These are phyloP conservation scores for Aspergillus sclerotiicarbonarius DNA, from an alignment of 495 filamentous ascomycete species.

Conservation along the genomic window DNA sequence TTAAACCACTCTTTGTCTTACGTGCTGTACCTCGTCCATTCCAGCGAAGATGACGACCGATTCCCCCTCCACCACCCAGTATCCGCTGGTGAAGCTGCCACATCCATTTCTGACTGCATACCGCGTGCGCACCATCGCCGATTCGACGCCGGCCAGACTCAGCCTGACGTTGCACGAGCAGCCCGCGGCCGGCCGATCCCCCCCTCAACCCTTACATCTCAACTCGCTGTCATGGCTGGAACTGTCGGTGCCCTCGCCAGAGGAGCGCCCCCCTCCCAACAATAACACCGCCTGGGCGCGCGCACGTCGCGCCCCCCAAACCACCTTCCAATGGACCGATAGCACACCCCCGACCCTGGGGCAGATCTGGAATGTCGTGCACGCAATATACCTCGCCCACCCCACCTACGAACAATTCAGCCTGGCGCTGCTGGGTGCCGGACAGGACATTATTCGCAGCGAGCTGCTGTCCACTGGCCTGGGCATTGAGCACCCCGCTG, in stretches of 20 bases:
- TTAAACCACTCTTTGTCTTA: neutral
- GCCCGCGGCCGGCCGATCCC: slow-evolving; percentile 19
- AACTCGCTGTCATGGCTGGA: slow-evolving; percentile 34
- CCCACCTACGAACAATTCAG: slow-evolving; percentile 55
- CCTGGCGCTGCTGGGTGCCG: slow-evolving; percentile 42
- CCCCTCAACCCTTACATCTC: slow-evolving; percentile 33
- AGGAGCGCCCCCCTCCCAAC: slow-evolving; percentile 25
- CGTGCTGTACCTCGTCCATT: neutral
- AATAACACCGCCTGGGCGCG: slow-evolving; percentile 50
- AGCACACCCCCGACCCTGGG: slow-evolving; percentile 45
- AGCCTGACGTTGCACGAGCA: slow-evolving; percentile 27
- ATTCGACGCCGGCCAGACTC: slow-evolving; percentile 22
- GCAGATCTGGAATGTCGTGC: slow-evolving; percentile 62
- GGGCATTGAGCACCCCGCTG: slow-evolving; percentile 47
- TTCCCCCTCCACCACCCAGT: neutral
- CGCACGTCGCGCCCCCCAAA: slow-evolving; percentile 36
- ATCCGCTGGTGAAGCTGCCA: slow-evolving; percentile 25
- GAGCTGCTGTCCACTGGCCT: slow-evolving; percentile 55
- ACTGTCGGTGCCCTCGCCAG: slow-evolving; percentile 19
- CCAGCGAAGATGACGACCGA: neutral
- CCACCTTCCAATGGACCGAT: slow-evolving; percentile 39
- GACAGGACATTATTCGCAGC: slow-evolving; percentile 36
- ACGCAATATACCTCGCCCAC: slow-evolving; percentile 56
- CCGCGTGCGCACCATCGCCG: slow-evolving; percentile 26
- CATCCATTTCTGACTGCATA: slow-evolving; percentile 32